Conservation (phyloP, 108 stramenopile species). For the Fragilaria crotonensis region DNA sequence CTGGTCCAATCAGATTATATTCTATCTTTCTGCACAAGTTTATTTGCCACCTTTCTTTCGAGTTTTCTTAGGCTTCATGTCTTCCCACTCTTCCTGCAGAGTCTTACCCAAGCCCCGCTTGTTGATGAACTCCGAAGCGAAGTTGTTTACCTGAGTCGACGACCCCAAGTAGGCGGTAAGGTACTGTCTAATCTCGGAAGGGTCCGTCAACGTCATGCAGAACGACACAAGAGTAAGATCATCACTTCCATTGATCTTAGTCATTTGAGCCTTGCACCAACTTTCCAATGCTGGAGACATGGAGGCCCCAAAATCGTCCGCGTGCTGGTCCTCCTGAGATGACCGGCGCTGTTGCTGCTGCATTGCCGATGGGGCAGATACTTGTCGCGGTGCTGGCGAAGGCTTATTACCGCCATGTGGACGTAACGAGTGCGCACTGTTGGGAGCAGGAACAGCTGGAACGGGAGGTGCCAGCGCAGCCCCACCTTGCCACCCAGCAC, state of each 20-base stretch:
- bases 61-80: not conserved
- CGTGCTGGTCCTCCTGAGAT: slow-evolving; percentile 27
- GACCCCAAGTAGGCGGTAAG: slow-evolving; percentile 90
- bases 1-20: too few relatives aligned
- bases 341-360: slow-evolving; percentile 7
- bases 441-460: slow-evolving; percentile 15
- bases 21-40: too few relatives aligned
- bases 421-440: not conserved
- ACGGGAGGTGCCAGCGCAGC: slow-evolving; percentile 28
- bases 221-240: slow-evolving; percentile 91
- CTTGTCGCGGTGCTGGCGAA: slow-evolving; percentile 6
- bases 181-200: slow-evolving; percentile 88
- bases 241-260: slow-evolving; percentile 84
- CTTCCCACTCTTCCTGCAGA: slow-evolving; percentile 76
- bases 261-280: slow-evolving; percentile 90
- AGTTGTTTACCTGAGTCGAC: slow-evolving; percentile 85
- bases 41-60: too few relatives aligned
- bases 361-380: slow-evolving; percentile 12
- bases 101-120: slow-evolving; percentile 65
- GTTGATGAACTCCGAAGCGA: slow-evolving; percentile 93
- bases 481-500: slow-evolving; percentile 6
- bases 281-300: slow-evolving; percentile 79
- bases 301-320: slow-evolving; percentile 75
- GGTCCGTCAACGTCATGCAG: slow-evolving; percentile 90
- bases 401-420: too few relatives aligned